Base-by-base conservation (phyloP, 345 rosid genomes). In the Eucalyptus pauciflora region DNA sequence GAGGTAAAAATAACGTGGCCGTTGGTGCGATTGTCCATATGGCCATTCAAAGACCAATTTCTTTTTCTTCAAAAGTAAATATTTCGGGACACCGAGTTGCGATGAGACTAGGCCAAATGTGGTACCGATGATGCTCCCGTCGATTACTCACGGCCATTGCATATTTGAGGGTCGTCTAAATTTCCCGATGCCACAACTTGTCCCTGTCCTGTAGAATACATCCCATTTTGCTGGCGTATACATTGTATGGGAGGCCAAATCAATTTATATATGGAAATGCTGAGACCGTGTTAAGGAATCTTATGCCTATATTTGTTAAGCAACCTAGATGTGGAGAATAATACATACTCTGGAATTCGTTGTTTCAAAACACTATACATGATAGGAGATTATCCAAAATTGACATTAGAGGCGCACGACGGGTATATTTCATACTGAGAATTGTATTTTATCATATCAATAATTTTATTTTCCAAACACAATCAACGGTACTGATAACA, bases 311-410 rank as follows among this genome's bases (percentile, higher is more conserved):
- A 93, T 56, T 89, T 91, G 81, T 85, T 88, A 86, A 51, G 89
- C 52, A 87, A 85, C 41, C 49, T 50, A 49, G 60, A 58, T 24
- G 45, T 79, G 9, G 49, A 41, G 87, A 67, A 81, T 45, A 58
- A 85, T 81, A 87, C 90, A 87, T 88, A 91, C 43, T 64, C 85
- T 51, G 89, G 83, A 88, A 89, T 71, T 87, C 93, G 89, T 93
- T 89, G 89, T 43, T 96, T 96, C 87, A 94, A 33, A 62, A 93
- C 95, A 50, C 90, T 96, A 49, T 94, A 96, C 89, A 96, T 97
- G 98, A 89, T 97, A 37, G 97, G 98, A 88, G 98, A 96, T 89
- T 94, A 96, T 90, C 99, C 98, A 45, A 92, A 93, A 71, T 96
- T 12, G 98, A 97, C 89, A 94, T 96, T 86, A 94, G 92, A 89